Base-by-base conservation (phyloP, 257 asterid species). In the Gentiana macrophylla region DNA sequence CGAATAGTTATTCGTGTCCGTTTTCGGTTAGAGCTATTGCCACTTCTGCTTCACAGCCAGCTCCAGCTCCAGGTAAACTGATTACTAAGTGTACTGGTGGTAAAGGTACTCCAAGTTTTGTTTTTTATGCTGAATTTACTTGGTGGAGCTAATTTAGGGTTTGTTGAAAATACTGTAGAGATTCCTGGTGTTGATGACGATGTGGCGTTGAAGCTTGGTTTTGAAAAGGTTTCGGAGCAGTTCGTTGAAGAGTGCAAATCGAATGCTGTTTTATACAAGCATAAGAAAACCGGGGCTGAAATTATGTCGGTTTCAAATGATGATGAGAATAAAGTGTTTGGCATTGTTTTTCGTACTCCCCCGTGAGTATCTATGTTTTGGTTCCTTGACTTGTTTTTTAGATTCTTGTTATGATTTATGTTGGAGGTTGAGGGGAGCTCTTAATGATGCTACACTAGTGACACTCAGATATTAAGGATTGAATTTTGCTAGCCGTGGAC, bases 241-340 rank as follows among this genome's bases (percentile, higher is more conserved):
- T 88, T 85, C 43, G 80, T 92, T 45, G 97, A 86, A 49, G 99
- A 92, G 83, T 92, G 95, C 62, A 92, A 92, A 50, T 92, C 99
- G 15, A 75, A 74, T 73, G 99, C 94, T 58, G 85, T 85, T 62
- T 62, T 88, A 76, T 88, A 88, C 64, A 92, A 92, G 80, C 99
- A 92, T 68, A 88, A 83, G 72, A 88, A 92, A 80, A 92, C 97
- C 3, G 99, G 95, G 6, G 91, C 99, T 2, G 94, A 92, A 76
- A 72, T 92, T 58, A 92, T 92, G 95, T 88, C 99, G 0, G 86
- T 92, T 35, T 81, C 86, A 12, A 92, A 88, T 59, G 97, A 92
- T 5, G 99, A 92, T 12, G 99, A 92, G 89, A 92, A 92, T 67
- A 92, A 92, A 69, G 94, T 84, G 45, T 92, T 92, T 24, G 99